These are phyloP conservation scores for Agastache rugosa DNA, from an alignment of 257 asterid species.

Conservation along the genomic window DNA sequence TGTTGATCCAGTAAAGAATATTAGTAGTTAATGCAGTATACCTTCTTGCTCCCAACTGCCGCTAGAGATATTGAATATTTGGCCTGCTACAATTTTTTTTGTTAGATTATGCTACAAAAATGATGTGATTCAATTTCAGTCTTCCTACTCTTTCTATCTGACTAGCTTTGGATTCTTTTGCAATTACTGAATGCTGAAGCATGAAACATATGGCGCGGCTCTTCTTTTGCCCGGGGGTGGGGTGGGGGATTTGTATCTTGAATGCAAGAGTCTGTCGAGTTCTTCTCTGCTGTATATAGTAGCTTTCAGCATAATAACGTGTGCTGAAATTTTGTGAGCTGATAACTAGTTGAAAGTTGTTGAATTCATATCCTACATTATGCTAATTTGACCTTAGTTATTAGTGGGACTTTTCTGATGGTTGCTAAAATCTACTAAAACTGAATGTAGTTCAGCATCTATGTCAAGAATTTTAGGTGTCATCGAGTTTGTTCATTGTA, in stretches of 20 bases:
- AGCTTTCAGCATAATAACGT: neutral
- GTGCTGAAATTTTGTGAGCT: neutral
- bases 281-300: neutral
- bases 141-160: neutral
- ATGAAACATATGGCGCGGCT: neutral
- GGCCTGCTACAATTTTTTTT: neutral
- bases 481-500: neutral
- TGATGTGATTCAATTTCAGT: neutral
- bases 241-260: neutral
- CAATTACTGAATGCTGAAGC: neutral
- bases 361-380: neutral
- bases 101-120: neutral
- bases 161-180: neutral
- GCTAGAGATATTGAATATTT: neutral
- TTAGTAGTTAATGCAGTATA: neutral
- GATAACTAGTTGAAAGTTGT: neutral
- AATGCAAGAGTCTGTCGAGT: neutral
- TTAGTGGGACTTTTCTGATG: neutral
- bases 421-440: neutral
- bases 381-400: neutral
- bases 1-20: neutral
- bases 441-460: neutral
- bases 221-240: neutral
- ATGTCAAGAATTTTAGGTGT: neutral
- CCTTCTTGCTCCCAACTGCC: neutral